A percentile compares a stretch with the other conserved stretches of the same genome.
These are phyloP conservation scores for Microglena sp. DNA, from an alignment of 139 green algal species.

Conservation along the genomic window DNA sequence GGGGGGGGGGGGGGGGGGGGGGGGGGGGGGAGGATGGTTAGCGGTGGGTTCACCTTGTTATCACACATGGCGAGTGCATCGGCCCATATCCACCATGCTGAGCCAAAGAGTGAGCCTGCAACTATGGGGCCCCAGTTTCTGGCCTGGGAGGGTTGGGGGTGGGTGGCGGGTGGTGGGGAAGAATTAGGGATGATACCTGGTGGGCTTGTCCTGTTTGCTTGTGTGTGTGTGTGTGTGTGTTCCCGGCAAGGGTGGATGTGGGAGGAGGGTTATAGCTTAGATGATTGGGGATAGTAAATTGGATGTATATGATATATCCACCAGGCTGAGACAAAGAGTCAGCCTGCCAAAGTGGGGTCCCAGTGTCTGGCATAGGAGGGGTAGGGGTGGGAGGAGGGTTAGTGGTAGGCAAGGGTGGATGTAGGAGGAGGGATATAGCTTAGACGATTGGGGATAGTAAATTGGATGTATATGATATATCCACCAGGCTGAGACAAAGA, in stretches of 20 bases:
- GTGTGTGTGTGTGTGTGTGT: too few relatives aligned
- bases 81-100: constrained; percentile 66
- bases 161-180: too few relatives aligned
- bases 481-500: constrained; percentile 29
- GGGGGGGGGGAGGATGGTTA: too few relatives aligned
- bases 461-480: constrained; percentile 85
- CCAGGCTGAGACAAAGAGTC: background rate
- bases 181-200: too few relatives aligned
- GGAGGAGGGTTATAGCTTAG: too few relatives aligned
- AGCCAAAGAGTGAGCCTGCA: background rate
- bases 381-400: too few relatives aligned
- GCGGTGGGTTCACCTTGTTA: too few relatives aligned
- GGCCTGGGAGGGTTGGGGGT: background rate
- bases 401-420: too few relatives aligned
- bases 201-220: background rate
- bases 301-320: constrained; percentile 86
- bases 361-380: background rate
- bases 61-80: constrained; percentile 49
- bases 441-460: too few relatives aligned
- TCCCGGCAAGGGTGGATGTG: too few relatives aligned
- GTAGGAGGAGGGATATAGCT: too few relatives aligned
- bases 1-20: too few relatives aligned
- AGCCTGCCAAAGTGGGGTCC: background rate
- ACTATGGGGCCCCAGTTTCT: background rate
- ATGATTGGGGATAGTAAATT: constrained; percentile 73